Base-by-base conservation (phyloP, 306 rosid genomes). In the Canavalia gladiata region DNA sequence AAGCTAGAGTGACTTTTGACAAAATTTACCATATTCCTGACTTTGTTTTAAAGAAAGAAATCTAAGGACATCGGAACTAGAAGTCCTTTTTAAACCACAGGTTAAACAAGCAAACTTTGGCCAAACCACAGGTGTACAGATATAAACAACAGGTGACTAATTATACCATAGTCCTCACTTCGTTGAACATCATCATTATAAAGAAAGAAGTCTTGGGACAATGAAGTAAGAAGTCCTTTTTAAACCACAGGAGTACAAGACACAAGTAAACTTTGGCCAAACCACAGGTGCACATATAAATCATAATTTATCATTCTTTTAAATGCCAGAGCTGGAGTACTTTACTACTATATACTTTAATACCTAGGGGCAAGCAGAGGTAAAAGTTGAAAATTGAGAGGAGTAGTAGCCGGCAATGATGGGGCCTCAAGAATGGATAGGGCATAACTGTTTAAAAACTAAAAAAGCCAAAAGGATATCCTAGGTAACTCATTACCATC, bases 31-130 rank as follows among this genome's bases (percentile, higher is more conserved):
- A 30, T 28, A 59, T 11, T 12, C 25, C 42, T 31, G 18, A 60
- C 25, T 2, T 37, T 37, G 41, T 37, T 10, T 10, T 9, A 60
- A 8, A 58, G 42, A 60, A 31, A 60, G 2, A 31, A 60, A 25
- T 57, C 65, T 30, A 10, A 12, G 28, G 68, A 34, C 28, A 33
- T 62, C 34, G 28, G 28, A 62, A 62, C 43, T 4, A 62, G 43
- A 60, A 33, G 68, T 33, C 43, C 10, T 25, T 62, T 31, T 62
- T 62, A 62, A 10, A 62, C 28, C 68, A 62, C 68, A 34, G 67
- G 37, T 62, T 6, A 34, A 3, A 62, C 68, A 11, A 31, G 66
- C 8, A 62, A 62, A 62, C 68, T 30, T 47, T 1, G 52, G 52
- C 12, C 13, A 47, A 47, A 47, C 52, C 1, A 47, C 12, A 47